phyloP scores from a whole-genome alignment of 176 grass and related monocot genomes.

The Carex pumila region DNA sequence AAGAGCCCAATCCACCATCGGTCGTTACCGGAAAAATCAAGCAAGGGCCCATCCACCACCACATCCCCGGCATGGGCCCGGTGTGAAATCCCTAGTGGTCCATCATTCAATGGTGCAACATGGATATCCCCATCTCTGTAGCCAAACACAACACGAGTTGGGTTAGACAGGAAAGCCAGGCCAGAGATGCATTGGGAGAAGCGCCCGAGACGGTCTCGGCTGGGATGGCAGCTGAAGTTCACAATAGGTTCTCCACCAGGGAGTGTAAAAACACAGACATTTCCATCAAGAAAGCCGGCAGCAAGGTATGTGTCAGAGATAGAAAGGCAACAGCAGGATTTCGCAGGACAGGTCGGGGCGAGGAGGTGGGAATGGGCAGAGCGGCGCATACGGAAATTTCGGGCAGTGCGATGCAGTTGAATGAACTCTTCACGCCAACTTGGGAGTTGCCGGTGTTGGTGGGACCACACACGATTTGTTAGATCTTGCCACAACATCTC shows the following conservation, averaged over 20 bases:
- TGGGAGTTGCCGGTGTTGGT: background rate
- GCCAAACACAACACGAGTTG: constrained; percentile 14
- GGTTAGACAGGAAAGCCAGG: constrained; percentile 21
- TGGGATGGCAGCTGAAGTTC: constrained; percentile 6
- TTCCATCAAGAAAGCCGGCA: constrained; percentile 30
- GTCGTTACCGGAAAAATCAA: constrained; percentile 28
- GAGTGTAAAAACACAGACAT: constrained; percentile 24
- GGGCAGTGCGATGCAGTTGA: constrained; percentile 20
- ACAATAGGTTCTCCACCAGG: constrained; percentile 8
- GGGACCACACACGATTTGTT: constrained; percentile 20
- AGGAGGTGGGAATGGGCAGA: constrained; percentile 20
- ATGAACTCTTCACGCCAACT: constrained; percentile 35
- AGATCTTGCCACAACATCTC: constrained; percentile 32
- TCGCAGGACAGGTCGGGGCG: background rate
- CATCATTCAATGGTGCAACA: constrained; percentile 3
- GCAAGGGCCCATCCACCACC: constrained; percentile 29
- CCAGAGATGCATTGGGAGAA: constrained; percentile 34
- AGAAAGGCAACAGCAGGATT: constrained; percentile 29
- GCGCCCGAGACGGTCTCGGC: constrained; percentile 28
- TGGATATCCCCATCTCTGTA: constrained; percentile 25
- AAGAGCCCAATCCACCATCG: constrained; percentile 38
- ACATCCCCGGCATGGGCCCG: constrained; percentile 14
- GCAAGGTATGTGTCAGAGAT: constrained; percentile 19
- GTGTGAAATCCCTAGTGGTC: background rate
- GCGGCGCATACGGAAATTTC: constrained; percentile 27